Evolutionary conservation across 495 filamentous ascomycete genomes (phyloP).

Genomic region (Neurospora tetraspora): DNA sequence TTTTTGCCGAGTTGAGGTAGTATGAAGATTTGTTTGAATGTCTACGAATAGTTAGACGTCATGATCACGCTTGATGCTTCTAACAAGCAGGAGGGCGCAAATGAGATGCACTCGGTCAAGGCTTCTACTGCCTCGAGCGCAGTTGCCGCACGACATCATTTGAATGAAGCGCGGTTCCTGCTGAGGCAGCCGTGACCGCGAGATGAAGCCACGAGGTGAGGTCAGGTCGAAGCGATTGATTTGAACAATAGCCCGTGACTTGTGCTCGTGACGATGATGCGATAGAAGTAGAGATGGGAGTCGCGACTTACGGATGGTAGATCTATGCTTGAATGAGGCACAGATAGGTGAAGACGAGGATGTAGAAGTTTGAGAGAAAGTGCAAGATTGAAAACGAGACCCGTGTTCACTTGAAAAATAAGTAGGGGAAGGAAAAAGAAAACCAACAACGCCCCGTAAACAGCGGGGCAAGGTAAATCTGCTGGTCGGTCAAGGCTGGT

Average conservation of each 20-base stretch:
- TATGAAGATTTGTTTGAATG: not conserved
- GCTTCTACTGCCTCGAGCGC: not conserved
- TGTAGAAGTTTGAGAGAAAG: not conserved
- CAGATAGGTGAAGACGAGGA: not conserved
- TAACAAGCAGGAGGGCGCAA: not conserved
- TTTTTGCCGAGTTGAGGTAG: slow-evolving; percentile 26
- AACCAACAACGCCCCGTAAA: not conserved
- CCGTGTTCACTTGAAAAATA: not conserved
- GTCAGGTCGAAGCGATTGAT: not conserved
- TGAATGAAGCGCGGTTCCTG: not conserved
- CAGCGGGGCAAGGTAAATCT: not conserved
- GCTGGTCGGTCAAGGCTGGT: not conserved
- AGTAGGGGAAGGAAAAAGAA: not conserved
- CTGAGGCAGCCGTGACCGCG: not conserved
- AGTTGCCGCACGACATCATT: not conserved
- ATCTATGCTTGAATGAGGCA: not conserved
- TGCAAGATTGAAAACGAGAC: not conserved
- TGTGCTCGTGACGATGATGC: not conserved
- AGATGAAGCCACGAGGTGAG: not conserved
- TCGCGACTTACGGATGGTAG: not conserved
- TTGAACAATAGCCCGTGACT: not conserved
- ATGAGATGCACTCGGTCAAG: not conserved
- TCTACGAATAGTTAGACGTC: not conserved
- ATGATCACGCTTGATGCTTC: not conserved
- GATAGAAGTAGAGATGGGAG: not conserved